Evolutionary conservation across 2,329 filamentous ascomycete genomes (phyloP), one percentile per base, ranked within the genome.

Genomic region (Diatrype stigma): DNA sequence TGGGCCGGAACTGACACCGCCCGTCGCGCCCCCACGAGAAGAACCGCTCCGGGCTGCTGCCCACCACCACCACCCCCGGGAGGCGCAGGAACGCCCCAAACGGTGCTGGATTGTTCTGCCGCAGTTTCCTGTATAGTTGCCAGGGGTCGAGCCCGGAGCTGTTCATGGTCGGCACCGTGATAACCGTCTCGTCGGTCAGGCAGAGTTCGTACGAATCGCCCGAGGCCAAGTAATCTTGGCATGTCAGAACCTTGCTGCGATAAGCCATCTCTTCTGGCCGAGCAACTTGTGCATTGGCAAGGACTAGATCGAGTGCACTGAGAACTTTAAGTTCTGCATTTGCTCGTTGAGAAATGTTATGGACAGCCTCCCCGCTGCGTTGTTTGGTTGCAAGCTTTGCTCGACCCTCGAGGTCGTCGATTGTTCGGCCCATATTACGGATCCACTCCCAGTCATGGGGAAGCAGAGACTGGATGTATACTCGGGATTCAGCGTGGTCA

Each of bases 1-100:
- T 90, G 0, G 86, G 86, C 5, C 87, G 79, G 66, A 89, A 85
- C 63, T 82, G 76, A 47, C 77, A 79, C 35, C 61, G 65, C 11
- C 79, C 77, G 5, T 64, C 70, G 38, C 78, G 73, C 38, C 78
- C 75, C 82, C 83, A 88, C 50, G 77, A 80, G 23, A 90, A 75
- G 61, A 88, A 90, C 23, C 85, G 81, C 64, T 90, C 86, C 0
- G 86, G 86, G 19, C 82, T 86, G 54, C 81, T 84, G 57, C 81
- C 82, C 23, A 87, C 71, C 42, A 89, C 73, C 8, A 81, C 82
- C 26, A 71, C 69, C 10, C 63, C 57, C 1, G 74, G 72, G 14
- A 89, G 69, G 30, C 75, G 76, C 45, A 87, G 71, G 63, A 82
- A 89, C 2, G 84, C 82, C 50, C 82, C 80, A 65, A 88, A 69